These are phyloP conservation scores for Juglanconis oblonga DNA, from an alignment of 2,329 filamentous ascomycete genomes.

Conservation along the genomic window DNA sequence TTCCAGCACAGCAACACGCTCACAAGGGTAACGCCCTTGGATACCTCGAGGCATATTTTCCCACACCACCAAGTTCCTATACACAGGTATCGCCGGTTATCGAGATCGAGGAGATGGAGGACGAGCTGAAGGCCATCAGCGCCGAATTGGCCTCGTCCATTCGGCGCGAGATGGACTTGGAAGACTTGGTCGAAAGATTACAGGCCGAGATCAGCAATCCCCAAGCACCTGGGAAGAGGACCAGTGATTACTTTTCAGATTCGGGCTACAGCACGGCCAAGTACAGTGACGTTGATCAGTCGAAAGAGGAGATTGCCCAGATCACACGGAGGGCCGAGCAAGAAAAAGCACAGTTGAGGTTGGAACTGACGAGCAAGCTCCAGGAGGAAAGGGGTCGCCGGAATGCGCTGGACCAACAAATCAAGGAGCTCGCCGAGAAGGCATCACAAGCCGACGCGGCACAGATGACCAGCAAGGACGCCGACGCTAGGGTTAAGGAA, in stretches of 20 bases:
- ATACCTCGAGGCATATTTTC: constrained; percentile 51
- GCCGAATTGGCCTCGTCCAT: constrained; percentile 90
- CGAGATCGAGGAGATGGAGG: constrained; percentile 84
- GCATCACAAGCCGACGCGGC: constrained; percentile 61
- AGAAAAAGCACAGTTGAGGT: constrained; percentile 80
- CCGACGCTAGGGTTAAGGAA: constrained; percentile 65
- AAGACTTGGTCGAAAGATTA: constrained; percentile 86
- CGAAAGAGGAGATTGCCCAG: constrained; percentile 73
- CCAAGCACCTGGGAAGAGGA: constrained; percentile 63
- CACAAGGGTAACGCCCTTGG: constrained; percentile 41
- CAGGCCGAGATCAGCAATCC: constrained; percentile 70
- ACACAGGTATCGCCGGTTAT: constrained; percentile 32
- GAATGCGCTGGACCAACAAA: constrained; percentile 76
- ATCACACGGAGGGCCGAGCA: constrained; percentile 83
- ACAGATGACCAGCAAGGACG: constrained; percentile 55
- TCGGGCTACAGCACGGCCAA: constrained; percentile 85
- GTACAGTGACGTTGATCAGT: constrained; percentile 64
- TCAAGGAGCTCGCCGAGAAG: constrained; percentile 76
- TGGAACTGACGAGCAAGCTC: constrained; percentile 81
- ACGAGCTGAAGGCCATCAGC: constrained; percentile 90
- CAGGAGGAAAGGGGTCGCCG: constrained; percentile 80
- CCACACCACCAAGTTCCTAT: constrained; percentile 42
- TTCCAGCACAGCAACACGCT: constrained; percentile 40
- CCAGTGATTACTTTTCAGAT: constrained; percentile 97
- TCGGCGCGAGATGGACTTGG: constrained; percentile 90